phyloP scores from a whole-genome alignment of 2,329 filamentous ascomycete genomes.

The Rhynchosporium secalis region DNA sequence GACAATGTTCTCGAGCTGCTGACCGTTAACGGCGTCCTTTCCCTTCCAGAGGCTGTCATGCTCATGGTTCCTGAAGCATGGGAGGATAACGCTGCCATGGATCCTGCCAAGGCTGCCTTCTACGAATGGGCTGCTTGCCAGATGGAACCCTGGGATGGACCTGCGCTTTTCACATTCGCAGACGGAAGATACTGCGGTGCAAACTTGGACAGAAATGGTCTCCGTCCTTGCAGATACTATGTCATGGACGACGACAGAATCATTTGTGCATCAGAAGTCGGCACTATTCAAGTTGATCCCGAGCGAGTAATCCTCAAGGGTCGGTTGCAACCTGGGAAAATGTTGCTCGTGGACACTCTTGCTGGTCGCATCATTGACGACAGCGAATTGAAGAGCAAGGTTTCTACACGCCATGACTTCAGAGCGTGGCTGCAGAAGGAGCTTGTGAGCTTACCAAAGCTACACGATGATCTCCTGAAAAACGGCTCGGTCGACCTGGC shows the following conservation, averaged over 20 bases:
- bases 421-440: constrained; percentile 83
- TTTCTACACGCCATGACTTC: constrained; percentile 87
- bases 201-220: constrained; percentile 92
- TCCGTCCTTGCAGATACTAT: constrained; percentile 95
- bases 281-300: constrained; percentile 87
- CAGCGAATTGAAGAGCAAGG: constrained; percentile 83
- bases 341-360: constrained; percentile 92
- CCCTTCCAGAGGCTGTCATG: constrained; percentile 95
- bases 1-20: constrained; percentile 94
- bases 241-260: constrained; percentile 96
- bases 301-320: constrained; percentile 91
- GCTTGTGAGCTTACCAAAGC: constrained; percentile 75
- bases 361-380: constrained; percentile 93
- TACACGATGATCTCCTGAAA: constrained; percentile 62
- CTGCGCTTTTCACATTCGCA: constrained; percentile 94
- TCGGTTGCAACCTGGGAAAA: constrained; percentile 88
- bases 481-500: constrained; percentile 63
- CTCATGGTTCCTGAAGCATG: constrained; percentile 98
- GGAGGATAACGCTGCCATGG: constrained; percentile 91
- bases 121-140: constrained; percentile 98
- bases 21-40: constrained; percentile 93
- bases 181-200: constrained; percentile 96
- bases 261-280: constrained; percentile 94
- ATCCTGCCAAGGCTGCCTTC: constrained; percentile 92
- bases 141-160: constrained; percentile 99